A percentile compares a stretch with the other conserved stretches of the same genome.
Evolutionary conservation across 202 grass and related monocot genomes (phyloP).

Genomic region (Hordeum pubiflorum): DNA sequence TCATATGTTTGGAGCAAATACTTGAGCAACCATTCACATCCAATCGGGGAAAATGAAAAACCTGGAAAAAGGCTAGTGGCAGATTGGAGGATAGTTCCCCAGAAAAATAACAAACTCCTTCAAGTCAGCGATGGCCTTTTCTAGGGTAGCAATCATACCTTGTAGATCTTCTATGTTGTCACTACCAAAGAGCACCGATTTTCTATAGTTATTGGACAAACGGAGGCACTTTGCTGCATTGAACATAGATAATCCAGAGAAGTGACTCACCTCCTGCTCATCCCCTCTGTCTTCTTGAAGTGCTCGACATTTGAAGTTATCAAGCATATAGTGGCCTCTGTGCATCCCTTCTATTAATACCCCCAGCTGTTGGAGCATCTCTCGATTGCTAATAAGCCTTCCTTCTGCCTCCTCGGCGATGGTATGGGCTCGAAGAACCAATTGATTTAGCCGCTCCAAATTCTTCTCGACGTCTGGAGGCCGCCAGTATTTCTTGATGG

Average conservation of each 20-base stretch:
- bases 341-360: constrained; percentile 2
- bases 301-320: not conserved
- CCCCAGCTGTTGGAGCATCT: constrained; percentile 23
- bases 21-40: not conserved
- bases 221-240: not conserved
- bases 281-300: not conserved
- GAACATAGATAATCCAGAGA: not conserved
- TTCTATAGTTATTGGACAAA: not conserved
- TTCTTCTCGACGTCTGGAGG: not conserved
- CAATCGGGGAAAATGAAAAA: not conserved
- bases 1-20: no score
- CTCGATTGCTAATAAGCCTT: not conserved
- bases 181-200: not conserved
- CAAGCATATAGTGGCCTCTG: constrained; percentile 13
- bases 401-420: constrained; percentile 16
- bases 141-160: not conserved
- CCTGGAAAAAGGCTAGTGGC: not conserved
- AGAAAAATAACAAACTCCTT: not conserved
- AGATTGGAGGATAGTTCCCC: not conserved
- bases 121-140: not conserved
- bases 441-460: not conserved
- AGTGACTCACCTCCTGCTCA: not conserved
- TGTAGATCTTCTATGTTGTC: not conserved
- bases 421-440: constrained; percentile 1
- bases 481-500: not conserved